Evolutionary conservation across 495 filamentous ascomycete species (phyloP).

Genomic region (Lindgomyces ingoldianus): DNA sequence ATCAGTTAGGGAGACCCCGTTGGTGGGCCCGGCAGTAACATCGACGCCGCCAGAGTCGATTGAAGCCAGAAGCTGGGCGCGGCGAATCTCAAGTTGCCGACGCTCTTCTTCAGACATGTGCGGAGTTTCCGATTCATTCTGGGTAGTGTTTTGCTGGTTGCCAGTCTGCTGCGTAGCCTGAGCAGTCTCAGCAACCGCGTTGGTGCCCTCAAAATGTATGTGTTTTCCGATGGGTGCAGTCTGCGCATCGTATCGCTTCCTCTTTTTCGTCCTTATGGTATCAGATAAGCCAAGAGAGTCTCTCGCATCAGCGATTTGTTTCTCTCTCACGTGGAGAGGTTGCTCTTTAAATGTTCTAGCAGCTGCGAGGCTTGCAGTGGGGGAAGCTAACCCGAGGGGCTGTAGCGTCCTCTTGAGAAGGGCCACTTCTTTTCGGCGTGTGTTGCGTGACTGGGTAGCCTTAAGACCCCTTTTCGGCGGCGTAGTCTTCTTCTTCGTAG

Average conservation of each 20-base stretch:
- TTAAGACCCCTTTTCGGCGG: not conserved
- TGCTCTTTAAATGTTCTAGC: not conserved
- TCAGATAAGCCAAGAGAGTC: not conserved
- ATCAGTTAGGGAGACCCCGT: not conserved
- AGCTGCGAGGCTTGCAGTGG: not conserved
- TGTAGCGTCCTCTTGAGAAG: not conserved
- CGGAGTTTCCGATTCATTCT: not conserved
- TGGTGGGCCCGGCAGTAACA: not conserved
- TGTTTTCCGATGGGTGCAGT: too few relatives aligned
- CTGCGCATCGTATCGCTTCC: not conserved
- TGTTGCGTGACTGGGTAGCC: not conserved
- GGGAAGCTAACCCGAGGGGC: not conserved
- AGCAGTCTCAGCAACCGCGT: too few relatives aligned
- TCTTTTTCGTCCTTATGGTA: not conserved
- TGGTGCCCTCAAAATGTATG: too few relatives aligned
- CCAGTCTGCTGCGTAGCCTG: too few relatives aligned
- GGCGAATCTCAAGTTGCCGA: not conserved
- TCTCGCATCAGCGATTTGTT: not conserved
- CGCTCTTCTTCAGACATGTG: not conserved
- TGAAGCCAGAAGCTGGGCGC: not conserved
- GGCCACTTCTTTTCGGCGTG: not conserved
- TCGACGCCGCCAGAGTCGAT: not conserved
- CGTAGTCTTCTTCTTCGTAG: not conserved
- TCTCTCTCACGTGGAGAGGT: not conserved
- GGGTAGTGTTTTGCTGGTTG: not conserved